phyloP scores from a whole-genome alignment of 441 rosid species.

The Croton setiger region DNA sequence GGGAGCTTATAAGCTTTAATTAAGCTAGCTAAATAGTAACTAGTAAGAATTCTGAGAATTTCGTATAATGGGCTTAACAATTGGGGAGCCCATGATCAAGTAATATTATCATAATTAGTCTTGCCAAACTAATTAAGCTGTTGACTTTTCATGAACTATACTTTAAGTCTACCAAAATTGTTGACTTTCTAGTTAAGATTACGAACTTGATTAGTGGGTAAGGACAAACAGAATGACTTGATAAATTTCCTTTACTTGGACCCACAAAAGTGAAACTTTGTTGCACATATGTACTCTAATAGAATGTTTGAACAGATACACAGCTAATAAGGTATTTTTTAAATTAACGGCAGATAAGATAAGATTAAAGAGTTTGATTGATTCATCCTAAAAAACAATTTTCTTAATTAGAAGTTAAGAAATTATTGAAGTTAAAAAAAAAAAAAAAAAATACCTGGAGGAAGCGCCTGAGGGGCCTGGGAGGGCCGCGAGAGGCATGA shows the following conservation, averaged over 20 bases:
- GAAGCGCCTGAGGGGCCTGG: slow-evolving; percentile 83
- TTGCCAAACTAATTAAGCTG: neutral
- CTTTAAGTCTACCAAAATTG: slow-evolving; percentile 1
- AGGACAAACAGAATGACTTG: neutral
- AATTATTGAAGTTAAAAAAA: no score
- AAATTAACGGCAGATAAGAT: no score
- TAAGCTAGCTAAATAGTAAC: no score
- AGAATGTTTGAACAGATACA: no score
- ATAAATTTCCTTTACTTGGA: neutral
- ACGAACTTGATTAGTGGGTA: neutral
- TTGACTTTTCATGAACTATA: neutral
- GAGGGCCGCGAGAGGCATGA: slow-evolving; percentile 97
- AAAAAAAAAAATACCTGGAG: slow-evolving; percentile 50
- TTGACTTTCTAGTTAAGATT: slow-evolving; percentile 5
- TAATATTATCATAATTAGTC: neutral
- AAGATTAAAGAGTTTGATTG: no score
- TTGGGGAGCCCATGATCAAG: neutral
- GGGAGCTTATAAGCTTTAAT: neutral
- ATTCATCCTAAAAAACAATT: no score
- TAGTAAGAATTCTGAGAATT: no score
- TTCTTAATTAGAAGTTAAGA: no score
- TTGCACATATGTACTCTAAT: slow-evolving; percentile 10
- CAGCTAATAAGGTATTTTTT: no score
- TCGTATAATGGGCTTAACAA: neutral
- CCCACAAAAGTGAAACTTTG: neutral